phyloP scores from a whole-genome alignment of 2,329 filamentous ascomycete genomes.

The Pestalotiopsis sp. region DNA sequence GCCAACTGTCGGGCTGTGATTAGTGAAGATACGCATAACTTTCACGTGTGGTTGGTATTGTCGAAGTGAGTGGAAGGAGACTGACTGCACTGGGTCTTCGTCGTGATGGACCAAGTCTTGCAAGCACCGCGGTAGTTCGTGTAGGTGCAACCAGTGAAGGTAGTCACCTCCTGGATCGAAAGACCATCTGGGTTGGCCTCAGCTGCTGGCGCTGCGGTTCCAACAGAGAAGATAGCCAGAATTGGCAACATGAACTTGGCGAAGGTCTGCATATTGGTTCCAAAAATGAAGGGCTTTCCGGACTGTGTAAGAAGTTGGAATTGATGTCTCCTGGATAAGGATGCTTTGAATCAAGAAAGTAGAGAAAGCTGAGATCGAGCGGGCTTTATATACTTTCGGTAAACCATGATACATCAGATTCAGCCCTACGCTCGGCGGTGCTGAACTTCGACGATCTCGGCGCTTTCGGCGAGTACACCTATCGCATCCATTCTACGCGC shows the following conservation, averaged over 20 bases:
- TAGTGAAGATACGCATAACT: neutral
- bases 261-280: neutral
- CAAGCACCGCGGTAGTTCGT: neutral
- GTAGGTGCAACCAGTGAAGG: neutral
- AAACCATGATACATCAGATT: no score
- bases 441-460: no score
- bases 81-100: neutral
- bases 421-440: no score
- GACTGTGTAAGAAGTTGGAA: no score
- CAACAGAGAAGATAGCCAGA: neutral
- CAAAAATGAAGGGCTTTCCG: no score
- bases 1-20: neutral
- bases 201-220: neutral
- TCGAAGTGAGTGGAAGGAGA: no score
- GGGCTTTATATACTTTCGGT: no score
- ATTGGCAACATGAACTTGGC: neutral
- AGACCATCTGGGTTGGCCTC: neutral
- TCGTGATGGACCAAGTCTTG: neutral
- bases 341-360: no score
- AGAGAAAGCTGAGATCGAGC: no score
- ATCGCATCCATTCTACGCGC: no score
- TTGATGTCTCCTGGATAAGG: no score
- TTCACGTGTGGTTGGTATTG: neutral
- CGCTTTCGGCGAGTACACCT: no score
- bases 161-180: neutral